Evolutionary conservation across 352 stramenopile genomes (phyloP).

Genomic region (Chrysophaeum taylorii): DNA sequence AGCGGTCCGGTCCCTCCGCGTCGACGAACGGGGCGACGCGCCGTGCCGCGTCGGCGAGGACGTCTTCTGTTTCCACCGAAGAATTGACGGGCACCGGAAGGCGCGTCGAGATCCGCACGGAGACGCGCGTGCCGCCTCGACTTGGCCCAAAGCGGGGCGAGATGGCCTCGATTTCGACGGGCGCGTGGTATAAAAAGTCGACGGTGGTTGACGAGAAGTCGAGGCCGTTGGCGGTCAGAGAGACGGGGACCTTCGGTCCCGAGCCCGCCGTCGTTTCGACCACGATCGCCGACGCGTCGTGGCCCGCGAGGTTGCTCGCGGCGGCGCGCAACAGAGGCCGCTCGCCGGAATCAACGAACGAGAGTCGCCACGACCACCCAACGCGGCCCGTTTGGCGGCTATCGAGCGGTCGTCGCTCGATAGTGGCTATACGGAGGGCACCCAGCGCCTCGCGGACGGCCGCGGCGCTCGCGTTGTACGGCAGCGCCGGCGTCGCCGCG

Average conservation of each 20-base stretch:
- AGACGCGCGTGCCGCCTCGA: conserved; percentile 33
- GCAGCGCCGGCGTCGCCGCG: conserved; percentile 30
- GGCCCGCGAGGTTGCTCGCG: conserved; percentile 22
- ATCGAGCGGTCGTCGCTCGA: conserved; percentile 36
- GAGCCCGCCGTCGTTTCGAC: conserved; percentile 16
- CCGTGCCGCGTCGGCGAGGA: no score
- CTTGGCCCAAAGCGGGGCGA: conserved; percentile 25
- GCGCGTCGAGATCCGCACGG: conserved; percentile 21
- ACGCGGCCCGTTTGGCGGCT: conserved; percentile 28
- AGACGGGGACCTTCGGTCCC: conserved; percentile 12
- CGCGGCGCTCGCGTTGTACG: conserved; percentile 37
- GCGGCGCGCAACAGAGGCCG: conserved; percentile 29
- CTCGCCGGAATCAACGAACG: conserved; percentile 24
- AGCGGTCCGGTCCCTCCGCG: not conserved
- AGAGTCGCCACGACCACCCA: not conserved
- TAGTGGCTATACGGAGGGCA: conserved; percentile 24
- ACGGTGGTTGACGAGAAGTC: conserved; percentile 10
- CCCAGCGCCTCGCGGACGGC: conserved; percentile 39
- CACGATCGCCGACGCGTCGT: conserved; percentile 11
- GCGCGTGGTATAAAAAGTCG: conserved; percentile 32
- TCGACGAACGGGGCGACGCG: conserved; percentile 21
- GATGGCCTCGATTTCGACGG: conserved; percentile 25
- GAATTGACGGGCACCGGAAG: not conserved
- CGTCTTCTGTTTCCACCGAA: no score
- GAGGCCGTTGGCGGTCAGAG: conserved; percentile 32